phyloP scores from a whole-genome alignment of 2,329 filamentous ascomycete species.

The Epichloe baconii region DNA sequence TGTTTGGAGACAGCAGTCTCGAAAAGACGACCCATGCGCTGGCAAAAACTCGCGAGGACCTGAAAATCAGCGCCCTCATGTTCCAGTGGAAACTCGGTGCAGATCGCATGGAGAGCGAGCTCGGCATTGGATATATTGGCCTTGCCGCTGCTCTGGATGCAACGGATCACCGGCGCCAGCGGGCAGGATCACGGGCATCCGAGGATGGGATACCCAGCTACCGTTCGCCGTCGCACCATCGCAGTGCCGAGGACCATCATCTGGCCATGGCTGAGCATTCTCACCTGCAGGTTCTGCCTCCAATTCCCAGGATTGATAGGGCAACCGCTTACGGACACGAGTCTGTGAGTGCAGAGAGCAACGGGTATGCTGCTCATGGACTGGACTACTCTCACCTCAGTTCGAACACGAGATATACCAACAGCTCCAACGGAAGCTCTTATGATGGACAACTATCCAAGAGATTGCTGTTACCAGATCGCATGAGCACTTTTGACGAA shows the following conservation, averaged over 20 bases:
- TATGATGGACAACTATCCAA: slow-evolving; percentile 15
- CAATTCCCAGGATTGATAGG: slow-evolving; percentile 4
- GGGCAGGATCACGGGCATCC: slow-evolving; percentile 3
- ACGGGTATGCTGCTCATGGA: not conserved
- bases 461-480: slow-evolving; percentile 11
- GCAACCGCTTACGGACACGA: slow-evolving; percentile 5
- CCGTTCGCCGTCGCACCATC: slow-evolving; percentile 2
- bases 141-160: slow-evolving; percentile 49
- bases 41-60: slow-evolving; percentile 43
- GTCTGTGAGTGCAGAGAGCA: slow-evolving; percentile 8
- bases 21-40: slow-evolving; percentile 45
- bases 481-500: slow-evolving; percentile 19
- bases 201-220: slow-evolving; percentile 6
- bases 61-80: slow-evolving; percentile 50
- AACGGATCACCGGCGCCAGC: slow-evolving; percentile 14
- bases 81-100: slow-evolving; percentile 53
- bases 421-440: slow-evolving; percentile 17
- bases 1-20: slow-evolving; percentile 49
- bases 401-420: slow-evolving; percentile 11
- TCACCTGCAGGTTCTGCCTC: slow-evolving; percentile 1
- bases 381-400: slow-evolving; percentile 5
- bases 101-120: slow-evolving; percentile 42
- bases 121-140: slow-evolving; percentile 55
- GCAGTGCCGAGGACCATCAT: slow-evolving; percentile 6
- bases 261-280: not conserved